Evolutionary conservation across 176 grass and related monocot genomes (phyloP).

Genomic region (Musa acuminata): DNA sequence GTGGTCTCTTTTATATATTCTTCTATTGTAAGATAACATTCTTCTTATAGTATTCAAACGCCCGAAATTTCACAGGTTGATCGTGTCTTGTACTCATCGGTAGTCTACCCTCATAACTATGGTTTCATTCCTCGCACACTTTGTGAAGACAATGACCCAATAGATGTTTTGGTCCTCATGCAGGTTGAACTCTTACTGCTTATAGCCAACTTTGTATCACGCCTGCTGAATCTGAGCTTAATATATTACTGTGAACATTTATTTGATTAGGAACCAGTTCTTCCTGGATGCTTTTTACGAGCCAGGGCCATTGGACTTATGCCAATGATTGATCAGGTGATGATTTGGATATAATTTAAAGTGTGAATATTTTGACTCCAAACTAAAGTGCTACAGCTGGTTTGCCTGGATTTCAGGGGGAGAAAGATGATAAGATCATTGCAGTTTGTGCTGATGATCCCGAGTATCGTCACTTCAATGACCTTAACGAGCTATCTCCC

Average conservation of each 20-base stretch:
- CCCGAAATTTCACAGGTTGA: constrained; percentile 35
- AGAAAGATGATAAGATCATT: constrained; percentile 78
- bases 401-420: constrained; percentile 23
- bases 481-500: constrained; percentile 57
- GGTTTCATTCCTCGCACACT: constrained; percentile 84
- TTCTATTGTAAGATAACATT: not conserved
- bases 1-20: not conserved
- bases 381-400: not conserved
- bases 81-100: constrained; percentile 73
- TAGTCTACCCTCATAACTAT: constrained; percentile 95
- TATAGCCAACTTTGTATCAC: too few species aligned
- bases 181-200: constrained; percentile 28
- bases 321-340: constrained; percentile 77
- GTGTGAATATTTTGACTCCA: not conserved
- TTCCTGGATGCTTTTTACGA: constrained; percentile 57
- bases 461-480: constrained; percentile 50
- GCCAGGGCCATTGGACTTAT: constrained; percentile 71
- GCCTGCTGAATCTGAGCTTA: not conserved
- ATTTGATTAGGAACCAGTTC: constrained; percentile 42
- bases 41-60: too few species aligned
- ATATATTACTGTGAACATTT: not conserved
- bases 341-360: not conserved
- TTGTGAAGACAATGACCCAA: constrained; percentile 92
- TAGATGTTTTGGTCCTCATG: constrained; percentile 94
- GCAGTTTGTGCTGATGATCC: constrained; percentile 69